phyloP scores from a whole-genome alignment of 1,284 basidiomycete species.

The Cystobasidium sp. region DNA sequence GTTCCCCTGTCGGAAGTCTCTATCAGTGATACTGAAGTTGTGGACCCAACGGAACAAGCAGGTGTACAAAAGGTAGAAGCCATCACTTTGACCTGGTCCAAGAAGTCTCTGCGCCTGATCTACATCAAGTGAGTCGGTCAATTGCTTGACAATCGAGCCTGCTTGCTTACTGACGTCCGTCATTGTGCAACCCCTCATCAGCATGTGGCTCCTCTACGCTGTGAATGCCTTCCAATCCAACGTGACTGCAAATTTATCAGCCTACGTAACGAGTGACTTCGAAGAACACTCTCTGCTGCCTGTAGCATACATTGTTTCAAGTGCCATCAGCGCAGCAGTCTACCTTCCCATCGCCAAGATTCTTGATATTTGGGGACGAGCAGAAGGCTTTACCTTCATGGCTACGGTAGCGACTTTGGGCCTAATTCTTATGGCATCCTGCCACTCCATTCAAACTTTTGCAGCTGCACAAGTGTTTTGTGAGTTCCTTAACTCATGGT shows the following conservation, averaged over 20 bases:
- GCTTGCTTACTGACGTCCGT: neutral
- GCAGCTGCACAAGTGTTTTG: constrained; percentile 53
- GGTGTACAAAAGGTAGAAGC: constrained; percentile 54
- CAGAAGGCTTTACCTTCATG: constrained; percentile 52
- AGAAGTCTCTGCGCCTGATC: constrained; percentile 48
- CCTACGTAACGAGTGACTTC: constrained; percentile 54
- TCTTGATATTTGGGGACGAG: constrained; percentile 55
- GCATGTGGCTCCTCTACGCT: constrained; percentile 55
- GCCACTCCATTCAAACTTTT: constrained; percentile 53
- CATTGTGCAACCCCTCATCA: constrained; percentile 24
- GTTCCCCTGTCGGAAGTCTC: neutral
- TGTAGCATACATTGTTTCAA: constrained; percentile 54
- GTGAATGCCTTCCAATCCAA: constrained; percentile 55
- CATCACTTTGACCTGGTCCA: constrained; percentile 54
- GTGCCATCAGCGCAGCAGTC: constrained; percentile 52
- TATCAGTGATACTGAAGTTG: neutral
- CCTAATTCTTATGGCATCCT: constrained; percentile 54
- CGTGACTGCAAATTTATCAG: constrained; percentile 54
- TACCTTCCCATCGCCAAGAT: constrained; percentile 55
- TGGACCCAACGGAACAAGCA: constrained; percentile 45
- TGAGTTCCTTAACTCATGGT: neutral
- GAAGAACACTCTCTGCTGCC: constrained; percentile 55
- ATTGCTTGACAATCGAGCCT: neutral
- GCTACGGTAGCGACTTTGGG: constrained; percentile 53
- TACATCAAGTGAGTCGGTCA: constrained; percentile 52